Evolutionary conservation across 208 protist genomes (phyloP).

Genomic region (Borovskyia barvae): DNA sequence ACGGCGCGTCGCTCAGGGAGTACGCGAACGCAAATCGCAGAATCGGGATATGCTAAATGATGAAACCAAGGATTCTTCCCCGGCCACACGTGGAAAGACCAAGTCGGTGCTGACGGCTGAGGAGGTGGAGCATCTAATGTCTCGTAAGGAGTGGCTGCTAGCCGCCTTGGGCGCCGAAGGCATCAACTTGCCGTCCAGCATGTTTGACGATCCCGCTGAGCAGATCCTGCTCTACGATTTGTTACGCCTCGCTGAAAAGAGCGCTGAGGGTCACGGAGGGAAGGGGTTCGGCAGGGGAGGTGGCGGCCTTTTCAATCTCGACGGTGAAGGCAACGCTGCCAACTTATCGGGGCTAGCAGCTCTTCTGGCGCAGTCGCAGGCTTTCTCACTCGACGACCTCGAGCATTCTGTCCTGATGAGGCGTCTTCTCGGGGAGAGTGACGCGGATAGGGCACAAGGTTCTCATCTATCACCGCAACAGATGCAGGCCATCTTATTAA

Average conservation of each 20-base stretch:
- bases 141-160: slow-evolving; percentile 43
- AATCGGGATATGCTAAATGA: not conserved
- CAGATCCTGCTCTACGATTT: slow-evolving; percentile 50
- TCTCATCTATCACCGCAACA: slow-evolving; percentile 30
- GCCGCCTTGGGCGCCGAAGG: slow-evolving; percentile 36
- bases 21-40: not conserved
- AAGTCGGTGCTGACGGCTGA: slow-evolving; percentile 20
- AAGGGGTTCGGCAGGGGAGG: not conserved
- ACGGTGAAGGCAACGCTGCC: slow-evolving; percentile 28
- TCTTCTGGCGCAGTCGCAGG: slow-evolving; percentile 48
- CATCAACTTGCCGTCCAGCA: slow-evolving; percentile 31
- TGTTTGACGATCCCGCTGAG: slow-evolving; percentile 38
- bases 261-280: slow-evolving; percentile 1
- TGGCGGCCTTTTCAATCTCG: slow-evolving; percentile 33
- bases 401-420: slow-evolving; percentile 52
- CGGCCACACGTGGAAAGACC: not conserved
- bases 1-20: not conserved
- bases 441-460: slow-evolving; percentile 12
- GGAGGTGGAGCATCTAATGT: slow-evolving; percentile 31
- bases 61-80: not conserved
- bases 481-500: slow-evolving; percentile 40
- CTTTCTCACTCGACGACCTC: slow-evolving; percentile 55
- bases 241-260: slow-evolving; percentile 33
- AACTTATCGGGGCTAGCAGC: slow-evolving; percentile 32
- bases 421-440: slow-evolving; percentile 39